These are phyloP conservation scores for Lycium barbarum DNA, from an alignment of 257 asterid species.

Conservation along the genomic window DNA sequence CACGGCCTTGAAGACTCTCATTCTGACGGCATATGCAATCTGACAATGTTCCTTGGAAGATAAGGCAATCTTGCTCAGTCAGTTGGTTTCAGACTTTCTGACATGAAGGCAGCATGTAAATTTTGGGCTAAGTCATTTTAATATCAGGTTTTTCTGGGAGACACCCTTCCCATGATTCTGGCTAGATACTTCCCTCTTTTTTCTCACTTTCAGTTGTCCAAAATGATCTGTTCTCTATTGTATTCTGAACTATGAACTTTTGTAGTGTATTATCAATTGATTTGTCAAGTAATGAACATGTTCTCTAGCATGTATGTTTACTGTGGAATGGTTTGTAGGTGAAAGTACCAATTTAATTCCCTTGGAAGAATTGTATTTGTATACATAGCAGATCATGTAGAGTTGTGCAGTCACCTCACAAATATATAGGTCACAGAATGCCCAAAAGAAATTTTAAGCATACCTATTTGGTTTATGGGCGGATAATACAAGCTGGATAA, in stretches of 20 bases:
- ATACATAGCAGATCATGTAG: background rate
- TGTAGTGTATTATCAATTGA: background rate
- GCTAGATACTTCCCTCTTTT: background rate
- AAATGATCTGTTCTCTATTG: background rate
- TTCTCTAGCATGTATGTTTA: background rate
- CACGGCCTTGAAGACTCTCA: background rate
- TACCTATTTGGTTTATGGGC: background rate
- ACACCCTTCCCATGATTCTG: background rate
- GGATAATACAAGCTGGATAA: background rate
- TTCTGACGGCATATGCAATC: background rate
- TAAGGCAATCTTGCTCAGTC: background rate
- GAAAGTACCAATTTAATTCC: background rate
- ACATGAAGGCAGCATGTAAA: background rate
- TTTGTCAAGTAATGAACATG: background rate
- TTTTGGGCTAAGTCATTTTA: background rate
- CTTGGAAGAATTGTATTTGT: background rate
- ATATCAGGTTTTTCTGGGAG: background rate
- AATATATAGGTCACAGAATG: background rate
- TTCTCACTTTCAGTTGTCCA: background rate
- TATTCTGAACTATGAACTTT: background rate
- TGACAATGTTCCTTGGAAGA: background rate
- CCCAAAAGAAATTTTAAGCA: background rate
- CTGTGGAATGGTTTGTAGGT: background rate
- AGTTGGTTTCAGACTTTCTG: background rate
- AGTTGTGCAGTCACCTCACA: slow-evolving; percentile 7